Conservation (phyloP, 108 stramenopile species). For the Nitzschia sp. region DNA sequence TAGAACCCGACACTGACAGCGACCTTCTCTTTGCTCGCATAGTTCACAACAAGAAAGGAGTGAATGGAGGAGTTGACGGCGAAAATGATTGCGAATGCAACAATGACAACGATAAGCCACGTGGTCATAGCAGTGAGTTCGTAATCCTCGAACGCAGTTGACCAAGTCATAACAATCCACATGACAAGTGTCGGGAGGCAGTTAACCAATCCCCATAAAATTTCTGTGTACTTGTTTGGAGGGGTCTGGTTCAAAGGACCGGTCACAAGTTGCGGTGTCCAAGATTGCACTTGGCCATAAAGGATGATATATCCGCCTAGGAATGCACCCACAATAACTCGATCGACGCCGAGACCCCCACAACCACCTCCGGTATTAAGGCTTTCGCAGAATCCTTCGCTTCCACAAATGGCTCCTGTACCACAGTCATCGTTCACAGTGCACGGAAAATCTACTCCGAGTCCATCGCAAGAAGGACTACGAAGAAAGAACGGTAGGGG, state of each 20-base stretch:
- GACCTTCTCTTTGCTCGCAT: conserved; percentile 88
- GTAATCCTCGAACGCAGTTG: conserved; percentile 54
- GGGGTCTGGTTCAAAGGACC: conserved; percentile 80
- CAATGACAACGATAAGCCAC: conserved; percentile 68
- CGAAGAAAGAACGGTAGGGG: conserved; percentile 92
- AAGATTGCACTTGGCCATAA: conserved; percentile 93
- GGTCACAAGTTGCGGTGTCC: conserved; percentile 91
- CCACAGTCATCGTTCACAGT: conserved; percentile 45
- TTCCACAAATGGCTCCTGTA: conserved; percentile 63
- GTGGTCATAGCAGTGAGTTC: conserved; percentile 56
- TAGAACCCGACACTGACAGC: conserved; percentile 93
- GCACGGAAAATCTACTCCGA: conserved; percentile 63
- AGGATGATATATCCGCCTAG: conserved; percentile 93
- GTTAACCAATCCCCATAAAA: conserved; percentile 84
- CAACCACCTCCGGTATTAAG: conserved; percentile 81
- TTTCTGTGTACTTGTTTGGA: conserved; percentile 85
- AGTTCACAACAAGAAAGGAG: conserved; percentile 92
- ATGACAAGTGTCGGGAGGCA: conserved; percentile 69
- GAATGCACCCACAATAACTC: conserved; percentile 86
- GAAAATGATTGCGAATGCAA: conserved; percentile 88
- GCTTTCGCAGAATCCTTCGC: conserved; percentile 52
- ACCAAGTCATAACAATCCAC: conserved; percentile 56
- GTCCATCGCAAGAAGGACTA: conserved; percentile 71
- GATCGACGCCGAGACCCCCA: conserved; percentile 73
- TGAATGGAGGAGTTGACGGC: conserved; percentile 94